Conservation (phyloP, 495 filamentous ascomycete species). For the Aspergillus bertholletiae region DNA sequence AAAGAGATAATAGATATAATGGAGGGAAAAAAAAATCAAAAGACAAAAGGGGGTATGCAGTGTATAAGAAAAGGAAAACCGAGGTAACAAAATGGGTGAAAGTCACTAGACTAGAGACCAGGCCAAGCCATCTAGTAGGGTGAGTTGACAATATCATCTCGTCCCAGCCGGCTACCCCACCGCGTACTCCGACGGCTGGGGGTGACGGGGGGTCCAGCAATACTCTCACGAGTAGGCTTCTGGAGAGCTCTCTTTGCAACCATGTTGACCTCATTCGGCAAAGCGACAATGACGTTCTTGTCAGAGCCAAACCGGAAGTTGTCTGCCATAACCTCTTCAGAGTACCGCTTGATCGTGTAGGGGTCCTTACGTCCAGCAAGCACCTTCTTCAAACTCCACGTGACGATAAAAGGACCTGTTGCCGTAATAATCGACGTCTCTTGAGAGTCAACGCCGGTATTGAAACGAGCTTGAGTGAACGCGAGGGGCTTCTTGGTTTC, state of each 20-base stretch:
- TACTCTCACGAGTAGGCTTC: conserved; percentile 89
- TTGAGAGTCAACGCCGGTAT: conserved; percentile 72
- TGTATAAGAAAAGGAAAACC: conserved; percentile 24
- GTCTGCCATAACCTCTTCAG: conserved; percentile 94
- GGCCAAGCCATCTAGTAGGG: conserved; percentile 55
- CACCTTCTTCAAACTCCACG: conserved; percentile 92
- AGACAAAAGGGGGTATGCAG: conserved; percentile 40
- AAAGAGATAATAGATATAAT: conserved; percentile 14
- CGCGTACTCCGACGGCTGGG: conserved; percentile 45
- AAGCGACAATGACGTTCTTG: conserved; percentile 94
- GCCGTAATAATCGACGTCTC: conserved; percentile 95
- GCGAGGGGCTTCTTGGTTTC: conserved; percentile 82
- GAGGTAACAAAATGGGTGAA: conserved; percentile 7
- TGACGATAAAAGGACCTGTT: conserved; percentile 96
- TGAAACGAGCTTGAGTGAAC: conserved; percentile 92
- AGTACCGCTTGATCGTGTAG: conserved; percentile 94
- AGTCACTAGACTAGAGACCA: neutral
- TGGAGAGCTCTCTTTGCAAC: conserved; percentile 79
- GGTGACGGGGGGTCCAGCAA: conserved; percentile 63
- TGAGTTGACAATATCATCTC: conserved; percentile 79
- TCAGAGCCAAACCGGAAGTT: conserved; percentile 97
- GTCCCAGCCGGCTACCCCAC: conserved; percentile 56
- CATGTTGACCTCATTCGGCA: conserved; percentile 98
- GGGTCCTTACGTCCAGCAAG: conserved; percentile 74
- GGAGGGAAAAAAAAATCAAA: no score